Percentiles rank a stretch among this genome's conserved stretches.
Conservation (phyloP, 176 grass and related monocot genomes). For the Raddia distichophylla region DNA sequence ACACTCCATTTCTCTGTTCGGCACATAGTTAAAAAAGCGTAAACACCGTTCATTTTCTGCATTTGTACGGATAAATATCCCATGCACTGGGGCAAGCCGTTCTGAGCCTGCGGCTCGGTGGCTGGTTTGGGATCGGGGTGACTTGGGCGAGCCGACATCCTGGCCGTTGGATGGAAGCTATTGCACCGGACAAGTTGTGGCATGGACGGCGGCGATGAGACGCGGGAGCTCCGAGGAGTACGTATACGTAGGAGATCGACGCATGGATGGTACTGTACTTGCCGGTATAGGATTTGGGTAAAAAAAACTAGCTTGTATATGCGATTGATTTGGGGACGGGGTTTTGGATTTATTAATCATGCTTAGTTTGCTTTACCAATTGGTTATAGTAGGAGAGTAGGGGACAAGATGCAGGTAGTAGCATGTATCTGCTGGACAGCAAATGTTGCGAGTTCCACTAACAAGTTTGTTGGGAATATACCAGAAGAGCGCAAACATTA, state of each 20-base stretch:
- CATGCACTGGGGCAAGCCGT: conserved; percentile 63
- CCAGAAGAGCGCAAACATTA: conserved; percentile 94
- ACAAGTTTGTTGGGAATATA: conserved; percentile 49
- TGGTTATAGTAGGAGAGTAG: conserved; percentile 20
- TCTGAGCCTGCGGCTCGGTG: conserved; percentile 28
- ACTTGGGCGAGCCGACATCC: conserved; percentile 20
- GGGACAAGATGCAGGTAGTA: conserved; percentile 45
- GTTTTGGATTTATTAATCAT: not conserved
- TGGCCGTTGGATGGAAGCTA: conserved; percentile 9
- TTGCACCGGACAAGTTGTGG: not conserved
- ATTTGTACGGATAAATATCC: too few species aligned
- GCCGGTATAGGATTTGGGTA: conserved; percentile 17
- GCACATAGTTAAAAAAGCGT: too few species aligned
- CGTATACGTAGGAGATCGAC: not conserved
- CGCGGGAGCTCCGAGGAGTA: not conserved
- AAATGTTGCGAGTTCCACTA: conserved; percentile 43
- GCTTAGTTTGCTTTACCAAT: not conserved
- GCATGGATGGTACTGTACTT: not conserved
- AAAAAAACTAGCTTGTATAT: conserved; percentile 18
- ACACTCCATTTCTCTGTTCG: too few species aligned
- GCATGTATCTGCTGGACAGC: conserved; percentile 23
- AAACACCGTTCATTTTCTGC: too few species aligned
- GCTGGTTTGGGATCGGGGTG: not conserved
- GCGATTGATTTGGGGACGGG: not conserved
- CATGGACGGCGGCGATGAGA: conserved; percentile 26